These are phyloP conservation scores for Anisogramma anomala DNA, from an alignment of 2,329 filamentous ascomycete species.

Conservation along the genomic window DNA sequence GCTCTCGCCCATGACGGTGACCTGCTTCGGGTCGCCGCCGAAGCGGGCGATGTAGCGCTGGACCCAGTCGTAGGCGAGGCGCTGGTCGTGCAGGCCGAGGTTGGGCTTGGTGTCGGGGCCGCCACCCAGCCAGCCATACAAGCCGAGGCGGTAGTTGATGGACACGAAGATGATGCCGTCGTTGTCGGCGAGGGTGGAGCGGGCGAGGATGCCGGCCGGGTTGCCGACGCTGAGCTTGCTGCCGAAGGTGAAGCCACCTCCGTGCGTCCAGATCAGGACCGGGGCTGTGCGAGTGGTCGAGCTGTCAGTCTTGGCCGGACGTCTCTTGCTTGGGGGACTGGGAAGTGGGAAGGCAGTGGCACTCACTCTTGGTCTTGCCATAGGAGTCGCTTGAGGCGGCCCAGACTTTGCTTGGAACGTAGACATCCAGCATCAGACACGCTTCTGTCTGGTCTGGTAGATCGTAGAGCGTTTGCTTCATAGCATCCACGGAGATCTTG, in stretches of 20 bases:
- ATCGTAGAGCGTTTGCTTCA: conserved; percentile 14
- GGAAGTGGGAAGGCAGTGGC: no score
- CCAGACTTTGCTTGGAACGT: conserved; percentile 29
- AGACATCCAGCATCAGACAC: conserved; percentile 39
- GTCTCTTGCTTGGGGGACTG: no score
- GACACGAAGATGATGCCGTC: conserved; percentile 34
- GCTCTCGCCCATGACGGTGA: conserved; percentile 33
- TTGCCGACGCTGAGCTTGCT: conserved; percentile 24
- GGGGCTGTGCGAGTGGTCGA: conserved; percentile 25
- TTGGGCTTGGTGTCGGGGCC: conserved; percentile 27
- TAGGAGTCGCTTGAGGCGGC: no score
- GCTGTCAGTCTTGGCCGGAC: background rate
- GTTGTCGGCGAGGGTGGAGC: conserved; percentile 9
- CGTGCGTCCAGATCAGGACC: conserved; percentile 35
- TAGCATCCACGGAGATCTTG: conserved; percentile 5
- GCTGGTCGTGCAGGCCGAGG: conserved; percentile 28
- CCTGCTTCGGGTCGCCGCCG: conserved; percentile 30
- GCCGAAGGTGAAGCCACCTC: conserved; percentile 33
- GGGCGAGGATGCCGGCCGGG: conserved; percentile 10
- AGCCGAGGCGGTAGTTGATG: conserved; percentile 37
- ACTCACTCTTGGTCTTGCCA: no score
- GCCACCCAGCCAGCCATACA: conserved; percentile 36
- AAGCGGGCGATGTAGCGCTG: conserved; percentile 29
- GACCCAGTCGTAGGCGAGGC: conserved; percentile 32
- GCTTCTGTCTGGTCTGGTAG: conserved; percentile 28